phyloP scores from a whole-genome alignment of 495 filamentous ascomycete genomes.

The Aeminium ludgeri region DNA sequence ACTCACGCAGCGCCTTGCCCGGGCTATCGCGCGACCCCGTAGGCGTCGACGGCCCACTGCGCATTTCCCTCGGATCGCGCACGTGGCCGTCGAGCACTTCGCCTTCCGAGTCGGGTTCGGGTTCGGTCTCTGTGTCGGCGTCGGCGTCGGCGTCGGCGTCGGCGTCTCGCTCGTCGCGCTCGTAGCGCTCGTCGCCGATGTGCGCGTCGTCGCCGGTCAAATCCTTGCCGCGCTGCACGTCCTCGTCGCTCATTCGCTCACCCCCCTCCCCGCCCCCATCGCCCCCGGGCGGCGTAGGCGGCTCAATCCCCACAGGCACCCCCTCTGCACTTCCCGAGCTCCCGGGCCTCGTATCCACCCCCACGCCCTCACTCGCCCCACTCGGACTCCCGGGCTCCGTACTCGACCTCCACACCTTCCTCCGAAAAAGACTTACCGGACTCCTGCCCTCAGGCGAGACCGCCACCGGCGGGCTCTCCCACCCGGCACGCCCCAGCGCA shows the following conservation, averaged over 20 bases:
- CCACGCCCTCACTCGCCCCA: slow-evolving; percentile 3
- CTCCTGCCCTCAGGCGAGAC: slow-evolving; percentile 16
- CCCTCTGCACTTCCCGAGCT: background rate
- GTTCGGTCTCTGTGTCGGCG: background rate
- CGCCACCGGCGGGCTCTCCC: slow-evolving; percentile 13
- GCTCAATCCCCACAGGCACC: slow-evolving; percentile 4
- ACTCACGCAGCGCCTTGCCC: no score
- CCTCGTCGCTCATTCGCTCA: slow-evolving; percentile 7
- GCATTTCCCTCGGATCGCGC: background rate
- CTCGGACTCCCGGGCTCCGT: slow-evolving; percentile 8
- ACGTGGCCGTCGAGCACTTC: slow-evolving; percentile 1
- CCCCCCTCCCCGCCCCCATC: background rate
- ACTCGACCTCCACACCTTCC: slow-evolving; percentile 9
- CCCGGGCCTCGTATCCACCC: background rate
- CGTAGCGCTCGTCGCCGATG: background rate
- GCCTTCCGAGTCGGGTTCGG: background rate
- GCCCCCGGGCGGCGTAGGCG: slow-evolving; percentile 2
- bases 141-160: background rate
- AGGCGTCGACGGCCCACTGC: background rate
- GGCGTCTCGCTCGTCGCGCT: background rate
- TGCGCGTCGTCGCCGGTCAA: background rate
- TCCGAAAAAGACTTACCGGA: slow-evolving; percentile 8
- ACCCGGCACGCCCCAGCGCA: slow-evolving; percentile 17
- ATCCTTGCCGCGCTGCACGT: background rate
- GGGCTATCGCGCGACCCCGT: background rate